Evolutionary conservation across 2,329 filamentous ascomycete genomes (phyloP), one percentile per base, ranked within the genome.

Genomic region (Pyrenochaeta sp.): DNA sequence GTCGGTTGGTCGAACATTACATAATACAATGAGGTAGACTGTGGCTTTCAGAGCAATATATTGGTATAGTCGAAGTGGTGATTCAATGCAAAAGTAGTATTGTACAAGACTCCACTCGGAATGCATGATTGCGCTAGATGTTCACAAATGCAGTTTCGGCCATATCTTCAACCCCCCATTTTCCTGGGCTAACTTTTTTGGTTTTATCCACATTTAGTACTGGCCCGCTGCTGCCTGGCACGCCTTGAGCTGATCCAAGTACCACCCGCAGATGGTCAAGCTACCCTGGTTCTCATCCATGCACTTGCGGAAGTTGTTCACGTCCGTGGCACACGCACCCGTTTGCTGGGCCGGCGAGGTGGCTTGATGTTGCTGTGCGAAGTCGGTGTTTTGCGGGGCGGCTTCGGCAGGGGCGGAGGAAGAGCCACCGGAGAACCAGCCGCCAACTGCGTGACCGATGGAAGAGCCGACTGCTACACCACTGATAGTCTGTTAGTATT

Each of bases 241-340:
- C 15, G 79, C 79, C 78, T 82, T 82, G 36, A 99, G 84, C 85
- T 99, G 94, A 78, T 99, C 95, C 69, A 99, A 82, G 78, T 99
- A 99, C 93, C 94, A 99, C 66, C 90, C 90, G 82, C 95, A 99
- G 75, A 97, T 96, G 75, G 90, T 89, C 89, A 99, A 87, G 80
- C 95, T 92, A 67, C 95, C 95, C 75, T 87, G 82, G 78, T 99
- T 90, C 74, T 98, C 91, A 78, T 98, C 93, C 89, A 99, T 90
- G 85, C 95, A 99, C 82, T 89, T 90, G 71, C 92, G 93, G 84
- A 99, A 98, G 79, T 85, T 87, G 78, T 88, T 87, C 49, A 92
- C 87, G 67, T 95, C 92, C 49, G 83, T 86, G 61, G 87, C 87
- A 81, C 95, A 99, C 76, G 68, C 73, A 21, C 69, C 70, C 39